These are phyloP conservation scores for Elaeis guineensis DNA, from an alignment of 176 grass and related monocot species.

Conservation along the genomic window DNA sequence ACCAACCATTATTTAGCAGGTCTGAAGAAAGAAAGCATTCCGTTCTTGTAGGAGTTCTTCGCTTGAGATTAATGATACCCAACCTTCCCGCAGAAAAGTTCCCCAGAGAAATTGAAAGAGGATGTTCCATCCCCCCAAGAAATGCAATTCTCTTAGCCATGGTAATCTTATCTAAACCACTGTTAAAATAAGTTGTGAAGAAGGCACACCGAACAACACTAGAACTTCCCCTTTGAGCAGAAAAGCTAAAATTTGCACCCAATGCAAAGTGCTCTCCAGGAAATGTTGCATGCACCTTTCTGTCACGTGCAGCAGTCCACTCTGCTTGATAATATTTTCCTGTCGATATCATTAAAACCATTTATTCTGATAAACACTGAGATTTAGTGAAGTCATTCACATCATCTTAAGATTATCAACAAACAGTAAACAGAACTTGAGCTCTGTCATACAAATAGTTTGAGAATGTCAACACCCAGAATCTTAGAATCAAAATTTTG, in stretches of 20 bases:
- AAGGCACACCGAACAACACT: constrained; percentile 26
- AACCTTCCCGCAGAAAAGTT: constrained; percentile 4
- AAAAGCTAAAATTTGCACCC: constrained; percentile 7
- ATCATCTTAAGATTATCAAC: no score
- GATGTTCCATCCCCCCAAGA: constrained; percentile 11
- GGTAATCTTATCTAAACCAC: constrained; percentile 14
- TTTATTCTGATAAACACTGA: no score
- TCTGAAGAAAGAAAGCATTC: constrained; percentile 46
- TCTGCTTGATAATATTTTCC: constrained; percentile 43
- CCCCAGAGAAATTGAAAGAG: constrained; percentile 3
- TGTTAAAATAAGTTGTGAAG: constrained; percentile 19
- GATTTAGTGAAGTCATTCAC: no score
- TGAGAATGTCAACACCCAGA: no score
- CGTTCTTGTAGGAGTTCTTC: constrained; percentile 22
- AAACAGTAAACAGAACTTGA: no score
- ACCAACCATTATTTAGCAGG: constrained; percentile 29
- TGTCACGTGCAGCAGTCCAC: constrained; percentile 20
- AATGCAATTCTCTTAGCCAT: constrained; percentile 1
- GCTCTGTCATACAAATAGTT: no score
- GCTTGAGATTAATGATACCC: constrained; percentile 23
- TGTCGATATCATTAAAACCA: constrained; percentile 2
- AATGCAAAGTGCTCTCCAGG: constrained; percentile 19
- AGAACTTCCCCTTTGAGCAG: constrained; percentile 16
- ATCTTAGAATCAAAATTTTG: no score
- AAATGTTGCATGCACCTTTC: constrained; percentile 13